Evolutionary conservation across 192 early-diverging fungal genomes (phyloP).

Genomic region (Coemansia sp.): DNA sequence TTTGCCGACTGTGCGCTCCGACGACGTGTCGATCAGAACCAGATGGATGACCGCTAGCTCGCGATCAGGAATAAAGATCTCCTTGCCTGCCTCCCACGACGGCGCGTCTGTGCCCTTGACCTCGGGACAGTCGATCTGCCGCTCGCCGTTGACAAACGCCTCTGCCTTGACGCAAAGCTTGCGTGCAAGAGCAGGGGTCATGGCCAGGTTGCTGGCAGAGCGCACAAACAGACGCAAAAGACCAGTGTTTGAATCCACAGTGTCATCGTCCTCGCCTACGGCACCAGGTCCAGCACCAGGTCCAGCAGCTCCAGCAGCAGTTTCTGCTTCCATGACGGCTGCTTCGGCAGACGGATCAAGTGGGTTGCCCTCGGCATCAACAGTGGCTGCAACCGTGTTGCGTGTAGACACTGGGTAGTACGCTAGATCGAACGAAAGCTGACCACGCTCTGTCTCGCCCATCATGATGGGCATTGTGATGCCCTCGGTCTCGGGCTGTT

Average conservation of each 20-base stretch:
- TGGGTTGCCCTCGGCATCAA: constrained; percentile 41
- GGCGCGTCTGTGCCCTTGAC: constrained; percentile 78
- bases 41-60: constrained; percentile 61
- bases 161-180: constrained; percentile 59
- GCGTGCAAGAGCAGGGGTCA: constrained; percentile 41
- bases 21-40: constrained; percentile 58
- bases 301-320: constrained; percentile 7
- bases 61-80: constrained; percentile 73
- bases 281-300: constrained; percentile 9
- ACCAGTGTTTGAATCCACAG: constrained; percentile 66
- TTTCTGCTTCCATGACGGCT: not conserved
- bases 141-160: constrained; percentile 58
- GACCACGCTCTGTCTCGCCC: constrained; percentile 50
- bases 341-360: constrained; percentile 47
- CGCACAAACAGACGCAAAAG: constrained; percentile 67
- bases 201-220: constrained; percentile 66
- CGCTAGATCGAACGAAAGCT: constrained; percentile 47
- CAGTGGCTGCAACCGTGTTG: constrained; percentile 40
- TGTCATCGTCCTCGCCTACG: constrained; percentile 46
- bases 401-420: constrained; percentile 49
- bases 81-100: constrained; percentile 71
- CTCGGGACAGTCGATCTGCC: constrained; percentile 59
- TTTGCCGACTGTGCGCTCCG: constrained; percentile 32
- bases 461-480: constrained; percentile 49
- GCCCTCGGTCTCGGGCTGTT: constrained; percentile 53